Conservation (phyloP, 2,329 filamentous ascomycete species). For the Penicillium oxalicum region DNA sequence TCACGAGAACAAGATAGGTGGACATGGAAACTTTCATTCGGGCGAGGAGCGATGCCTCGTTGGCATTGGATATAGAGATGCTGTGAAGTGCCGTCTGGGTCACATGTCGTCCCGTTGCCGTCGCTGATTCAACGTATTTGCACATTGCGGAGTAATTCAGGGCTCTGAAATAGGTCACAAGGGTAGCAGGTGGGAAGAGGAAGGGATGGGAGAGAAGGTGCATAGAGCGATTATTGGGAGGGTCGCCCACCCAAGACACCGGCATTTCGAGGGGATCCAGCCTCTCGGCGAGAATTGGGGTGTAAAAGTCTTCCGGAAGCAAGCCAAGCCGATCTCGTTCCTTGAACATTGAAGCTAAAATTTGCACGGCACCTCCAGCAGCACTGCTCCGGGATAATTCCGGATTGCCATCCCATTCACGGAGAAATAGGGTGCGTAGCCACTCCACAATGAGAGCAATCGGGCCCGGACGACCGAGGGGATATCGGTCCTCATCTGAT, state of each 20-base stretch:
- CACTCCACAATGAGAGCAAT: slow-evolving; percentile 38
- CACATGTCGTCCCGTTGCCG: slow-evolving; percentile 42
- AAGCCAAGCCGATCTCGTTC: slow-evolving; percentile 62
- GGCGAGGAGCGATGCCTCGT: slow-evolving; percentile 57
- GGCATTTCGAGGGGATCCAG: slow-evolving; percentile 71
- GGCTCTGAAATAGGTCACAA: slow-evolving; percentile 79
- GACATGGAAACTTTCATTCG: slow-evolving; percentile 61
- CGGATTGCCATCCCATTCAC: slow-evolving; percentile 73
- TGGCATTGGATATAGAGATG: slow-evolving; percentile 51
- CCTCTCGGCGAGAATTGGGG: slow-evolving; percentile 68
- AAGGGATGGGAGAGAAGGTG: slow-evolving; percentile 78
- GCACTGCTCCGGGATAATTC: slow-evolving; percentile 63
- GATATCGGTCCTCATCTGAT: slow-evolving; percentile 3
- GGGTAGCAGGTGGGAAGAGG: slow-evolving; percentile 64
- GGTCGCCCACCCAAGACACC: slow-evolving; percentile 61
- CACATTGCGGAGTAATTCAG: slow-evolving; percentile 87
- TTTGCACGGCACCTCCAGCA: slow-evolving; percentile 69
- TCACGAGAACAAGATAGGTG: slow-evolving; percentile 64
- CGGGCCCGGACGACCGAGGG: slow-evolving; percentile 18
- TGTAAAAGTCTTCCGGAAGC: slow-evolving; percentile 63
- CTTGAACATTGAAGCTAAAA: slow-evolving; percentile 68
- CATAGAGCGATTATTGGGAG: slow-evolving; percentile 55
- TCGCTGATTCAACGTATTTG: slow-evolving; percentile 64
- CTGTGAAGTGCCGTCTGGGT: slow-evolving; percentile 41
- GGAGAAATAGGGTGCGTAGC: slow-evolving; percentile 62